These are phyloP conservation scores for Hymenoscyphus infarciens DNA, from an alignment of 2,329 filamentous ascomycete species.

Conservation along the genomic window DNA sequence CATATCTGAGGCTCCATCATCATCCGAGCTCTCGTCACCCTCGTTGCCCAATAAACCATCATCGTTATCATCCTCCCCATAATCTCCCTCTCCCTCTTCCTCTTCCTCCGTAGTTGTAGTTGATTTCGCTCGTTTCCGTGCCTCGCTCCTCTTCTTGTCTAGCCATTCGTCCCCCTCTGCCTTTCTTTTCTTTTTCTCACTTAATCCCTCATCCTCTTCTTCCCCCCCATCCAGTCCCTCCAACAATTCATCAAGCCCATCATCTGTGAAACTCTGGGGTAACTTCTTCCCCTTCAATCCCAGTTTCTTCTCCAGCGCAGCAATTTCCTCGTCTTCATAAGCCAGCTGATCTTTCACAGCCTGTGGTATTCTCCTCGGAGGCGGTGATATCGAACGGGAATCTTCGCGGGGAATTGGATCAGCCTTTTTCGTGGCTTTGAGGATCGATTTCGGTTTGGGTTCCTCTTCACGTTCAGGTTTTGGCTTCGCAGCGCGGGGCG, in stretches of 20 bases:
- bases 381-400: conserved; percentile 19
- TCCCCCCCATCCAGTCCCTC: conserved; percentile 59
- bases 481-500: neutral
- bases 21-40: conserved; percentile 33
- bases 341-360: conserved; percentile 61
- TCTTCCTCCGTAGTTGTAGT: conserved; percentile 7
- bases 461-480: conserved; percentile 8
- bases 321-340: conserved; percentile 85
- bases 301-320: conserved; percentile 79
- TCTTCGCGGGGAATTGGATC: conserved; percentile 15
- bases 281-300: conserved; percentile 71
- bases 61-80: conserved; percentile 21
- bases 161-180: conserved; percentile 59
- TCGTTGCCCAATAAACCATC: conserved; percentile 11
- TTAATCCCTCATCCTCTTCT: conserved; percentile 39
- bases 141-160: conserved; percentile 53
- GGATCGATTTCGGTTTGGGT: conserved; percentile 30
- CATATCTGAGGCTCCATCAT: conserved; percentile 33
- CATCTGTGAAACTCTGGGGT: conserved; percentile 71
- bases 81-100: conserved; percentile 19
- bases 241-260: conserved; percentile 77
- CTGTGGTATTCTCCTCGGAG: conserved; percentile 25
- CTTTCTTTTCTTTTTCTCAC: conserved; percentile 54
- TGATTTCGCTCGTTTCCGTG: conserved; percentile 18
- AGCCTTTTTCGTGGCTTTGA: conserved; percentile 28